A percentile compares a stretch with the other conserved stretches of the same genome.
Conservation (phyloP, 106 monocot genomes). For the Hemerocallis citrina region DNA sequence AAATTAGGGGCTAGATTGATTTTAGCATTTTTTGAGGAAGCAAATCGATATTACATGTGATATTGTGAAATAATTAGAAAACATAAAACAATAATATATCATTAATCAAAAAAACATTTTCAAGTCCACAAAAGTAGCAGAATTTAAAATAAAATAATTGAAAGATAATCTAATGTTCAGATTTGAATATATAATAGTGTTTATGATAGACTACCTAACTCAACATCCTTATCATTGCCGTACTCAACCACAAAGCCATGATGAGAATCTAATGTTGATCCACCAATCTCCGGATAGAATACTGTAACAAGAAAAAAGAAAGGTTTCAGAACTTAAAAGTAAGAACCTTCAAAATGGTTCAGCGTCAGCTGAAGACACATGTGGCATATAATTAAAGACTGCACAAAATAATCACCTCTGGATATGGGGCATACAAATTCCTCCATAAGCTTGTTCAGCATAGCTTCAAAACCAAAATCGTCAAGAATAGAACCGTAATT, state of each 20-base stretch:
- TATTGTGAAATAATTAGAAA: no score
- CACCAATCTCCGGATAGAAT: conserved; percentile 86
- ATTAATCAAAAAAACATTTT: no score
- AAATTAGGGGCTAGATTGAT: no score
- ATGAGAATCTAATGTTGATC: conserved; percentile 77
- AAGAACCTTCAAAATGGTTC: not conserved
- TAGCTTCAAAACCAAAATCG: conserved; percentile 93
- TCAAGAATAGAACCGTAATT: conserved; percentile 94
- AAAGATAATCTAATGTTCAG: no score
- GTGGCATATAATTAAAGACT: not conserved
- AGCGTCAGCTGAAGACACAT: not conserved
- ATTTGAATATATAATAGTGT: no score
- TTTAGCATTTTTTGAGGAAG: no score
- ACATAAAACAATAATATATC: no score
- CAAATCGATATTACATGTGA: no score
- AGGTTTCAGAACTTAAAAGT: not conserved
- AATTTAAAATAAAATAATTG: no score
- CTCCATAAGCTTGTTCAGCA: conserved; percentile 92
- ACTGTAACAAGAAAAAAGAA: conserved; percentile 36
- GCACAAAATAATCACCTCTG: conserved; percentile 38
- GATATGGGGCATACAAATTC: conserved; percentile 83
- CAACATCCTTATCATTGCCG: conserved; percentile 86
- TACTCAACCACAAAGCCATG: conserved; percentile 98
- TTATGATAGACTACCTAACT: conserved; percentile 46
- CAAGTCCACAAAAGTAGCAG: no score